Base-by-base conservation (phyloP, 306 rosid genomes). In the Pachyrhizus erosus region DNA sequence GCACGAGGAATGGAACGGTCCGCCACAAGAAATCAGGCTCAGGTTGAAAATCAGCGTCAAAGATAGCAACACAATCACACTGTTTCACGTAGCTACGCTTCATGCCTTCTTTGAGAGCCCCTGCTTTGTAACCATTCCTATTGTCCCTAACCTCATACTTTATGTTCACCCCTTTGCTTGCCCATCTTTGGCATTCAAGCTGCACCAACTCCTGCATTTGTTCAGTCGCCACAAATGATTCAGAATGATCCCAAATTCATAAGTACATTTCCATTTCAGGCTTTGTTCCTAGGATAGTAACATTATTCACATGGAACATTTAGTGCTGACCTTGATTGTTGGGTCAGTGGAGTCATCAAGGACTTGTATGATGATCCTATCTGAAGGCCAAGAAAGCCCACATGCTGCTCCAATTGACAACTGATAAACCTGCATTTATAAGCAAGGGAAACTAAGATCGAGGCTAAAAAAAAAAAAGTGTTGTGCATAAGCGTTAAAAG, bases 21-120 rank as follows among this genome's bases (percentile, higher is more conserved):
- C 97, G 98, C 89, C 96, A 88, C 27, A 96, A 86, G 78, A 86
- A 96, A 79, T 96, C 92, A 2, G 97, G 87, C 70, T 96, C 98
- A 0, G 99, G 99, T 33, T 93, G 99, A 79, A 96, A 96, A 87
- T 96, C 99, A 1, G 99, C 99, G 46, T 96, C 99, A 78, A 96
- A 93, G 18, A 96, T 93, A 24, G 91, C 93, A 3, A 96, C 96
- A n/a, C 70, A 89, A 48, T 96, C 99, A 64, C 99, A 96, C 4
- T 81, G 78, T 20, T 89, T 89, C 21, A 88, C 99, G 69, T 96
- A 96, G 87, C 88, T 87, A 2, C 76, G 92, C 42, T 96, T 96
- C 94, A 96, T 86, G 42, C 99, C 99, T 76, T 96, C 96, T 77
- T 89, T 96, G 3, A 96, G 86, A 48, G 99, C 99, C 5, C 98